phyloP scores from a whole-genome alignment of 2,329 filamentous ascomycete species.

The Septoria petroselini region DNA sequence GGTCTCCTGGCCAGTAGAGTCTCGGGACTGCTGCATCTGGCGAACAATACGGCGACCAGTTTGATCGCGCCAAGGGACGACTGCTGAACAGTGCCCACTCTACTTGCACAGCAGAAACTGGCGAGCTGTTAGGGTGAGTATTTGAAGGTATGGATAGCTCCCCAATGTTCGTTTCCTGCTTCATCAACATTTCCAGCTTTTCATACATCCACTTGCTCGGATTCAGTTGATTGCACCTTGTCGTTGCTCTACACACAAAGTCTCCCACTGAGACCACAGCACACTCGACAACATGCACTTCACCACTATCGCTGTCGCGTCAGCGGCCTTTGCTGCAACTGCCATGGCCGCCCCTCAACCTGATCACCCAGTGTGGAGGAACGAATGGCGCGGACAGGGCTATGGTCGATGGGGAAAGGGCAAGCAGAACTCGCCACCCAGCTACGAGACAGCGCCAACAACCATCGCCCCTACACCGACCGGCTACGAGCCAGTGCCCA shows the following conservation, averaged over 20 bases:
- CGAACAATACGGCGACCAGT: constrained; percentile 3
- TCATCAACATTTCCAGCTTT: constrained; percentile 6
- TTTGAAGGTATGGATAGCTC: constrained; percentile 8
- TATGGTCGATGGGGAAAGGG: constrained; percentile 26
- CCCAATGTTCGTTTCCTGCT: constrained; percentile 6
- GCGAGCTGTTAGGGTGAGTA: constrained; percentile 5
- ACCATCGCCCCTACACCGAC: constrained; percentile 1
- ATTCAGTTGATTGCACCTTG: constrained; percentile 2
- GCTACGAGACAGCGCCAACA: constrained; percentile 2
- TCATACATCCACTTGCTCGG: constrained; percentile 7
- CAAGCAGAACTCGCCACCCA: constrained; percentile 14
- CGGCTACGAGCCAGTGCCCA: not conserved
- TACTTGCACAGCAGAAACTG: constrained; percentile 12
- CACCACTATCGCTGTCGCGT: constrained; percentile 25
- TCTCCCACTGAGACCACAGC: constrained; percentile 5
- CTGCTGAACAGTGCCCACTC: constrained; percentile 17
- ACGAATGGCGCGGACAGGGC: constrained; percentile 21
- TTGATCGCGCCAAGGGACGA: constrained; percentile 15
- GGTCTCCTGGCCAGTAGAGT: constrained; percentile 9
- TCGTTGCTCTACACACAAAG: constrained; percentile 11
- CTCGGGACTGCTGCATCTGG: constrained; percentile 17
- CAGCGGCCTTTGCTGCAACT: constrained; percentile 22
- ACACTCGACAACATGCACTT: constrained; percentile 26
- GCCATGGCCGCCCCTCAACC: constrained; percentile 24
- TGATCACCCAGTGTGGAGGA: constrained; percentile 14